Conservation (phyloP, 2,329 filamentous ascomycete species). For the Sclerotinia subarctica region DNA sequence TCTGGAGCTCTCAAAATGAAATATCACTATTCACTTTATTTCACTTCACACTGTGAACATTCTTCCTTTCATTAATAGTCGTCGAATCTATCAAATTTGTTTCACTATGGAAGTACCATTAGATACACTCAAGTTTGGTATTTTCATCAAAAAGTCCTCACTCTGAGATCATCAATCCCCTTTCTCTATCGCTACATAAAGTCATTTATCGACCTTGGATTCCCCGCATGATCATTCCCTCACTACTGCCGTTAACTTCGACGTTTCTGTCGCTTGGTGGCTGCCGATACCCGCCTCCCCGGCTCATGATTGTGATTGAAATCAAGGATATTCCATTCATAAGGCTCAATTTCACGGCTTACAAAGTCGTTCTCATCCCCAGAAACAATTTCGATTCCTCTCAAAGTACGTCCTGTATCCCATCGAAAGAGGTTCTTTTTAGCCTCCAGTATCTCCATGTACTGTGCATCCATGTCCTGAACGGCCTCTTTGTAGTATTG, state of each 20-base stretch:
- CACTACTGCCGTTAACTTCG: background rate
- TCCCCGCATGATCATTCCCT: background rate
- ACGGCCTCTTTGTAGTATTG: background rate
- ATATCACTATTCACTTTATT: background rate
- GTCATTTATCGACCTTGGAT: too few species aligned
- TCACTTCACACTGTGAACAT: background rate
- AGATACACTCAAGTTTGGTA: too few species aligned
- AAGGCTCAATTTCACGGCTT: background rate
- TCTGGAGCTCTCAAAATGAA: background rate
- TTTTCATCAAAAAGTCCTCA: background rate
- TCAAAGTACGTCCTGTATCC: background rate
- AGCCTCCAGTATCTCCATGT: background rate
- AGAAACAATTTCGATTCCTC: background rate
- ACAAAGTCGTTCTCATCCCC: background rate
- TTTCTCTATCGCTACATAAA: too few species aligned
- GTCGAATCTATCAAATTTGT: fast-evolving
- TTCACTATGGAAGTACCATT: background rate
- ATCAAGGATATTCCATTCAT: background rate
- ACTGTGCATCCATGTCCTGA: background rate
- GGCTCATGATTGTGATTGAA: background rate
- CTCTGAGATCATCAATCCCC: background rate
- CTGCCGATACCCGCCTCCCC: background rate
- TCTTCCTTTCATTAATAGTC: background rate
- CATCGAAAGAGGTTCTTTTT: slow-evolving; percentile 2
- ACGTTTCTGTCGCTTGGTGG: background rate